Conservation (phyloP, 2,329 filamentous ascomycete species). For the Fusarium incarnatum region DNA sequence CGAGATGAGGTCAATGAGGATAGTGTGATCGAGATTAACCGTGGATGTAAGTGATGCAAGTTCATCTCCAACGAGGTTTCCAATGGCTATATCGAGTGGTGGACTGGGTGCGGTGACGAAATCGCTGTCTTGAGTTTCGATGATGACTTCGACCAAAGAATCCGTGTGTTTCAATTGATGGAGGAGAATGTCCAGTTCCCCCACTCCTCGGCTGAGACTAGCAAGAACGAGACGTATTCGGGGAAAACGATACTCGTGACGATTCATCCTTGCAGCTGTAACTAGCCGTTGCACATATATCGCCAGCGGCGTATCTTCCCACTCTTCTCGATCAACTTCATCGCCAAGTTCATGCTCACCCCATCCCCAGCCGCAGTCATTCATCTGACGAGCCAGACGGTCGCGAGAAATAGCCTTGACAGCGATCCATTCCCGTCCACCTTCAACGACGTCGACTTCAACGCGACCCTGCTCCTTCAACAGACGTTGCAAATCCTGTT, state of each 20-base stretch:
- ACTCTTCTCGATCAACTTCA: slow-evolving; percentile 50
- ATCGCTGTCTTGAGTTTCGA: slow-evolving; percentile 48
- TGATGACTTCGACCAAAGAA: slow-evolving; percentile 48
- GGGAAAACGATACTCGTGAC: slow-evolving; percentile 54
- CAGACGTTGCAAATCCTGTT: slow-evolving; percentile 47
- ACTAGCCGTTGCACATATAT: slow-evolving; percentile 51
- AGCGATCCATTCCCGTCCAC: slow-evolving; percentile 52
- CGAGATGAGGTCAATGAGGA: slow-evolving; percentile 56
- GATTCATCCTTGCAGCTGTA: slow-evolving; percentile 52
- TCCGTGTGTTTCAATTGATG: slow-evolving; percentile 48
- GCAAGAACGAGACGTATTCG: slow-evolving; percentile 52
- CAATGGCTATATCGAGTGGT: slow-evolving; percentile 44
- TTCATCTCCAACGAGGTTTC: slow-evolving; percentile 49
- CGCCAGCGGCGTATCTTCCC: slow-evolving; percentile 51
- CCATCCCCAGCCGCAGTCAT: slow-evolving; percentile 57
- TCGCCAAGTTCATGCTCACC: slow-evolving; percentile 51
- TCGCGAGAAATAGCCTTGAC: slow-evolving; percentile 48
- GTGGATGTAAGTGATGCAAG: slow-evolving; percentile 51
- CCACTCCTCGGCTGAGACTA: slow-evolving; percentile 46
- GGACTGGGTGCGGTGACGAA: slow-evolving; percentile 46
- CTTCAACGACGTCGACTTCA: slow-evolving; percentile 53
- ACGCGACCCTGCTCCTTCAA: slow-evolving; percentile 52
- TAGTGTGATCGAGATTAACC: slow-evolving; percentile 57
- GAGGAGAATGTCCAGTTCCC: slow-evolving; percentile 50
- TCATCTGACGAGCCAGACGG: slow-evolving; percentile 55